These are phyloP conservation scores for Myriosclerotinia curreyana DNA, from an alignment of 2,329 filamentous ascomycete species.

Conservation along the genomic window DNA sequence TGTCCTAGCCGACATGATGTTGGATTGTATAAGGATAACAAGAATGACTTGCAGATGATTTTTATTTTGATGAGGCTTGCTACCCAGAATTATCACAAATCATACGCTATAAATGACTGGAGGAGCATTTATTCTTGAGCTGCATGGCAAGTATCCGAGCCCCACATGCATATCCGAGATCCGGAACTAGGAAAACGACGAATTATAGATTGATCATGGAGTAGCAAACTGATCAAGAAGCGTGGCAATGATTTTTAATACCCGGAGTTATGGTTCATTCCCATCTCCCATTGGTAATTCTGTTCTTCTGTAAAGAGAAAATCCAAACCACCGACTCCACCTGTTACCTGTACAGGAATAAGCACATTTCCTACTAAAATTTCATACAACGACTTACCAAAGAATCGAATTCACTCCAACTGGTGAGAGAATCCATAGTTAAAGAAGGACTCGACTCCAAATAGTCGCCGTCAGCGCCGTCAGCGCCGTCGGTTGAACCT, in stretches of 20 bases:
- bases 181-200: slow-evolving; percentile 14
- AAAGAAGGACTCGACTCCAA: slow-evolving; percentile 25
- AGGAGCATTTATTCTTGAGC: slow-evolving; percentile 5
- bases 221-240: neutral
- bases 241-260: neutral
- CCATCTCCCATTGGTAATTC: slow-evolving; percentile 23
- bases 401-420: slow-evolving; percentile 38
- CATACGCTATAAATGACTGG: slow-evolving; percentile 13
- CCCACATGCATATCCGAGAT: slow-evolving; percentile 16
- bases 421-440: slow-evolving; percentile 30
- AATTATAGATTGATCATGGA: neutral
- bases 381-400: slow-evolving; percentile 27
- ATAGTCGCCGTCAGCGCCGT: slow-evolving; percentile 13
- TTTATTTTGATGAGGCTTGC: neutral
- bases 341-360: slow-evolving; percentile 26
- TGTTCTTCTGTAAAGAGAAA: slow-evolving; percentile 25
- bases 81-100: neutral
- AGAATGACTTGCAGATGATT: neutral
- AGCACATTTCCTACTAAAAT: slow-evolving; percentile 1
- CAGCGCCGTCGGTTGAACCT: slow-evolving; percentile 20
- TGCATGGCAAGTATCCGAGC: slow-evolving; percentile 13
- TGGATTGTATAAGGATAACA: neutral
- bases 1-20: slow-evolving; percentile 13
- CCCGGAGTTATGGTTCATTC: slow-evolving; percentile 3
- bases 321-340: slow-evolving; percentile 27